Conservation (phyloP, 2,329 filamentous ascomycete species). For the Epicoccum sorghinum region DNA sequence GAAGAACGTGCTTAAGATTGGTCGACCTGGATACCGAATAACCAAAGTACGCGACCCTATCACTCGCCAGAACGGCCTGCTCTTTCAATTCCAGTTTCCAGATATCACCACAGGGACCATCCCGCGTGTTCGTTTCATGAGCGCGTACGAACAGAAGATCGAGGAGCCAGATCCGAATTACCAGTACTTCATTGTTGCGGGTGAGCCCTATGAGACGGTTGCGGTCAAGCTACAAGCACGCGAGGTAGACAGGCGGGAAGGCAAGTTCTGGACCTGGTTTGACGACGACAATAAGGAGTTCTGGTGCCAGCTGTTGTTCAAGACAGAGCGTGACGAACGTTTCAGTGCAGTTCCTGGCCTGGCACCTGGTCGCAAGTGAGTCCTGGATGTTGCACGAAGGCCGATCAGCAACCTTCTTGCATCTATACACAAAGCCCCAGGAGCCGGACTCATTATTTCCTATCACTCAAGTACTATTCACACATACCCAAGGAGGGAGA, state of each 20-base stretch:
- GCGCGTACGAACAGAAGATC: slow-evolving; percentile 92
- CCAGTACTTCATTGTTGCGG: slow-evolving; percentile 93
- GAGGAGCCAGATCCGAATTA: slow-evolving; percentile 91
- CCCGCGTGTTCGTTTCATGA: slow-evolving; percentile 95
- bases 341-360: slow-evolving; percentile 72
- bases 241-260: slow-evolving; percentile 89
- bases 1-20: slow-evolving; percentile 91
- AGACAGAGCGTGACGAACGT: slow-evolving; percentile 95
- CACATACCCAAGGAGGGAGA: not conserved
- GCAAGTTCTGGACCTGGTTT: slow-evolving; percentile 91
- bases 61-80: slow-evolving; percentile 83
- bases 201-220: slow-evolving; percentile 97
- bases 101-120: slow-evolving; percentile 78
- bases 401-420: no score
- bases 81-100: slow-evolving; percentile 97
- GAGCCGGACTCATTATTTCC: not conserved
- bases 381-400: not conserved
- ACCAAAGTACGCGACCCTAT: slow-evolving; percentile 92
- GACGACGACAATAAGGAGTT: slow-evolving; percentile 96
- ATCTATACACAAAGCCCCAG: not conserved
- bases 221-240: slow-evolving; percentile 93
- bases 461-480: not conserved
- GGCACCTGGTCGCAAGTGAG: slow-evolving; percentile 55
- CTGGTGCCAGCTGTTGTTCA: slow-evolving; percentile 97
- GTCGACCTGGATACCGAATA: slow-evolving; percentile 95